Conservation (phyloP, 805 yeast species). For the Starmerella cellae region DNA sequence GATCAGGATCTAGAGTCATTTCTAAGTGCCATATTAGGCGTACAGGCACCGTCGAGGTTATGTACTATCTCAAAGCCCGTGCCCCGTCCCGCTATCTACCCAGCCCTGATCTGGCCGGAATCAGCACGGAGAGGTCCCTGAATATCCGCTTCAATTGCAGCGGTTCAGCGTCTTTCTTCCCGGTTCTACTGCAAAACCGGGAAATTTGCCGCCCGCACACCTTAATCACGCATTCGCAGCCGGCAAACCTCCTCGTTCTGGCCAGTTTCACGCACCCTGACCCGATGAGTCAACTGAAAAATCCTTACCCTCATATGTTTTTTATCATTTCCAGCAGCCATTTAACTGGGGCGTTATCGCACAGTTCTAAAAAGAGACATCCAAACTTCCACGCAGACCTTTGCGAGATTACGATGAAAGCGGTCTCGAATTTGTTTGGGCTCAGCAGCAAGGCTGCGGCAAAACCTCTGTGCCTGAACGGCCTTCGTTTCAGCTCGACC, state of each 20-base stretch:
- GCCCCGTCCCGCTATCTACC: neutral
- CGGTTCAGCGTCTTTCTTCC: too few relatives aligned
- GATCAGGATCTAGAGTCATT: too few relatives aligned
- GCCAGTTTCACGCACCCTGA: neutral
- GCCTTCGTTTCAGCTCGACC: slow-evolving; percentile 25
- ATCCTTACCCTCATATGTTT: neutral
- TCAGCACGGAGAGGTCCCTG: too few relatives aligned
- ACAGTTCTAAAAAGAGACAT: too few relatives aligned
- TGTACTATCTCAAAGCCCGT: neutral
- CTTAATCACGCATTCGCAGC: too few relatives aligned
- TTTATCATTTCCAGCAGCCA: neutral
- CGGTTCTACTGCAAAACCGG: too few relatives aligned
- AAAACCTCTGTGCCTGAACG: neutral
- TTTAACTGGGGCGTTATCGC: too few relatives aligned
- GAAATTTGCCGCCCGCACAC: too few relatives aligned
- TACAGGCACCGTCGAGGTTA: neutral
- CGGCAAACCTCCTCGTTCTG: neutral
- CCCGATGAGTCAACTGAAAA: slow-evolving; percentile 5
- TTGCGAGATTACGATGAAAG: neutral
- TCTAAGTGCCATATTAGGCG: too few relatives aligned
- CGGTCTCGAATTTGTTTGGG: neutral
- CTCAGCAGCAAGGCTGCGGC: neutral
- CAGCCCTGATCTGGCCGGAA: neutral
- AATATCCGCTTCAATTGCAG: too few relatives aligned
- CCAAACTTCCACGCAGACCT: too few relatives aligned